Evolutionary conservation across 2,329 filamentous ascomycete species (phyloP).

Genomic region (Diaporthe eres): DNA sequence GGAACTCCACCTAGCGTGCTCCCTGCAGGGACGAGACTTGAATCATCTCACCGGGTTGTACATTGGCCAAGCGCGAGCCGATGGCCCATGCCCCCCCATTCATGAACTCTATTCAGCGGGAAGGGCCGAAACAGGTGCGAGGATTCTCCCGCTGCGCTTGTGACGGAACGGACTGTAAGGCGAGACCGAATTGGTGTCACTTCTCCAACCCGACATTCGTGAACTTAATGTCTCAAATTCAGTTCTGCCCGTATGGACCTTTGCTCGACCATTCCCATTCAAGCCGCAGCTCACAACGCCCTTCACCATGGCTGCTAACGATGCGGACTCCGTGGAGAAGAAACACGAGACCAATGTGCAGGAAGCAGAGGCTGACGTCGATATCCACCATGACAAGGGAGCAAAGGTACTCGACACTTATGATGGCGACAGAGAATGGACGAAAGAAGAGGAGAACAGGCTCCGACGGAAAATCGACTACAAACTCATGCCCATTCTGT

Average conservation of each 20-base stretch:
- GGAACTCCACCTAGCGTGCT: background rate
- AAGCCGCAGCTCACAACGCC: background rate
- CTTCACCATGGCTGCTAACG: background rate
- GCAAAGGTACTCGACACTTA: constrained; percentile 56
- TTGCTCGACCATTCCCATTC: background rate
- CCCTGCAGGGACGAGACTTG: background rate
- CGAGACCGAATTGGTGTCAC: background rate
- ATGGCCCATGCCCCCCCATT: background rate
- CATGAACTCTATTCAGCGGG: background rate
- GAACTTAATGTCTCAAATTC: background rate
- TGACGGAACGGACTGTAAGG: background rate
- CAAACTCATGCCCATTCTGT: constrained; percentile 61
- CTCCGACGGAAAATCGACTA: constrained; percentile 59
- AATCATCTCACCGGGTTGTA: background rate
- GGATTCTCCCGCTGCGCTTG: background rate
- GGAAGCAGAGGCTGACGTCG: background rate
- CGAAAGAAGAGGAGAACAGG: constrained; percentile 57
- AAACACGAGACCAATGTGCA: background rate
- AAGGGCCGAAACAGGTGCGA: background rate
- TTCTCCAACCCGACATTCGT: background rate
- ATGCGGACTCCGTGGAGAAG: background rate
- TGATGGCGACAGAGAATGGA: constrained; percentile 58
- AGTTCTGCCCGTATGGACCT: background rate
- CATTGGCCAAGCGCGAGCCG: background rate
- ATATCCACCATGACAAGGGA: constrained; percentile 26